Conservation (phyloP, 164 flowering plant species). For the Akebia trifoliata region DNA sequence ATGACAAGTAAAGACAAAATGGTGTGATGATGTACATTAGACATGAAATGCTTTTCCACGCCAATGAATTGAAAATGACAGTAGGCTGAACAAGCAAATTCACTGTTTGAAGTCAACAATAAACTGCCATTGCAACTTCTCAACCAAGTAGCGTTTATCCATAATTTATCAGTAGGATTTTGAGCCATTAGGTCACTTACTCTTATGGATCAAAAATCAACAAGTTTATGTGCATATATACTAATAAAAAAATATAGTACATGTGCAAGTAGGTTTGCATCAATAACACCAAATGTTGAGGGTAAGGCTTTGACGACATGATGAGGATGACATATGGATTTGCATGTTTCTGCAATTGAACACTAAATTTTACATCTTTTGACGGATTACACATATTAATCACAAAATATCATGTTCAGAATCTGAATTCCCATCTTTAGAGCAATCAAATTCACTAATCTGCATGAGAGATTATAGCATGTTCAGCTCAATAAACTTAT, state of each 20-base stretch:
- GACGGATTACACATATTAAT: too few relatives aligned
- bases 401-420: not conserved
- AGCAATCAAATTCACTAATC: too few relatives aligned
- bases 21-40: not conserved
- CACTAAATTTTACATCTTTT: not conserved
- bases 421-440: not conserved
- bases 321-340: not conserved
- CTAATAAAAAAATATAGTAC: too few relatives aligned
- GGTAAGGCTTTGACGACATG: too few relatives aligned
- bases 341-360: not conserved
- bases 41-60: not conserved
- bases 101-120: not conserved
- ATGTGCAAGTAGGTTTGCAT: too few relatives aligned
- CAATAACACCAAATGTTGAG: too few relatives aligned
- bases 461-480: not conserved
- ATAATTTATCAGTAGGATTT: too few relatives aligned
- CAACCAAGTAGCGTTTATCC: not conserved
- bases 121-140: not conserved
- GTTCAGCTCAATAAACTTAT: not conserved
- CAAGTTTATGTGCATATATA: too few relatives aligned
- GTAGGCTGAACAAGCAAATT: not conserved
- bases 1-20: not conserved
- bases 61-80: not conserved
- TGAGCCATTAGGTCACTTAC: too few relatives aligned
- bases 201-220: too few relatives aligned